These are phyloP conservation scores for Termitomyces sp. DNA, from an alignment of 768 basidiomycete genomes.

Conservation along the genomic window DNA sequence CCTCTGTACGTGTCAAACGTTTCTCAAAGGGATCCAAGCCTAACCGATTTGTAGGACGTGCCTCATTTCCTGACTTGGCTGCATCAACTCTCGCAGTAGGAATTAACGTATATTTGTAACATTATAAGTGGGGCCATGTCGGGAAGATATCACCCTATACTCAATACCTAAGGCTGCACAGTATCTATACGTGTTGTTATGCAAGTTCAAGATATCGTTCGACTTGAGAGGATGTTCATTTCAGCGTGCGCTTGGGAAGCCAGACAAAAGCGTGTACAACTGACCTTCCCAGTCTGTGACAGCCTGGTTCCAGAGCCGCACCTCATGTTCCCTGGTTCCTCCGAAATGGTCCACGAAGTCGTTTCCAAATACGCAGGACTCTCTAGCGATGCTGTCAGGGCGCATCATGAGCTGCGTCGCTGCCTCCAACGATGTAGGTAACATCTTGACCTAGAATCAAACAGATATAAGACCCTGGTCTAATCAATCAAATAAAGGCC, in stretches of 20 bases:
- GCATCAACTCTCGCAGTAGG: conserved; percentile 25
- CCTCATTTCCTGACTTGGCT: conserved; percentile 70
- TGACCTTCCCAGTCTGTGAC: conserved; percentile 94
- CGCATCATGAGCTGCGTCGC: conserved; percentile 82
- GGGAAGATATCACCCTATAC: neutral
- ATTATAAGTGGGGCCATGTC: neutral
- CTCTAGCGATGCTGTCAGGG: conserved; percentile 74
- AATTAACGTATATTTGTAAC: neutral
- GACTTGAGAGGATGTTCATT: conserved; percentile 37
- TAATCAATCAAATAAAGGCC: conserved; percentile 8
- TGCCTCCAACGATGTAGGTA: conserved; percentile 73
- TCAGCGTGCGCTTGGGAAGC: conserved; percentile 10
- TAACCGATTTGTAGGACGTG: conserved; percentile 47
- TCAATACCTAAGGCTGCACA: neutral
- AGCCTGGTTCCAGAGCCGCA: conserved; percentile 79
- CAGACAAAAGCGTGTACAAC: conserved; percentile 17
- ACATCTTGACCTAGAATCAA: conserved; percentile 53
- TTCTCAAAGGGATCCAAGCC: neutral
- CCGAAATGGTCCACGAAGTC: conserved; percentile 93
- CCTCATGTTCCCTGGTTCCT: conserved; percentile 92
- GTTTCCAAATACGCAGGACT: conserved; percentile 68
- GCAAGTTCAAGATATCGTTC: conserved; percentile 85
- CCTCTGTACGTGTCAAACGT: conserved; percentile 37
- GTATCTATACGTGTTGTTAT: conserved; percentile 21
- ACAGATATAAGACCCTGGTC: neutral